These are phyloP conservation scores for Coemansia sp. DNA, from an alignment of 192 early-diverging fungal species.

Conservation along the genomic window DNA sequence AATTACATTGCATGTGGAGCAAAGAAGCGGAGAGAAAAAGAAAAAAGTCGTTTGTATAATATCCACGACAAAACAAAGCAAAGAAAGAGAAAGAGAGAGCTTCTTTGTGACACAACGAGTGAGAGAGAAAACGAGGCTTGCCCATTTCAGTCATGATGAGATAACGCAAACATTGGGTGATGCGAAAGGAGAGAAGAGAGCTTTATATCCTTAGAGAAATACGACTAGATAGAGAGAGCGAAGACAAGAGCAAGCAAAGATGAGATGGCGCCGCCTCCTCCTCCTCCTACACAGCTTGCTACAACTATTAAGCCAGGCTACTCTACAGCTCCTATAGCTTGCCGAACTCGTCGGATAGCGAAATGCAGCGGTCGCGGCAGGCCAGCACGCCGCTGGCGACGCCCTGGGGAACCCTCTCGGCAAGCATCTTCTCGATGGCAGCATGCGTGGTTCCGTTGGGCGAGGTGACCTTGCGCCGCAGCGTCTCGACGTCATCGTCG, in stretches of 20 bases:
- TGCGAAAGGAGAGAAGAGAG: no score
- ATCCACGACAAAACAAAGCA: conserved; percentile 2
- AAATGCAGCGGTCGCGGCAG: conserved; percentile 29
- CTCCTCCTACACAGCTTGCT: no score
- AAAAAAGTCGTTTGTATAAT: not conserved
- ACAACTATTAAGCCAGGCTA: not conserved
- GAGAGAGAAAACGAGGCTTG: not conserved
- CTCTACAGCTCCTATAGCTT: conserved; percentile 21
- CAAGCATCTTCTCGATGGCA: conserved; percentile 77
- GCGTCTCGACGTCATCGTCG: conserved; percentile 67
- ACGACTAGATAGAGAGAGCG: no score
- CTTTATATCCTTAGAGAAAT: no score
- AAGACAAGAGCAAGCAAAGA: no score
- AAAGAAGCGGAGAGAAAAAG: no score
- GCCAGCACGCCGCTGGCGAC: conserved; percentile 28
- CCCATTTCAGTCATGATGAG: no score
- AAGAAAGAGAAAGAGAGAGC: no score
- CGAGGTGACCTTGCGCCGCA: conserved; percentile 87
- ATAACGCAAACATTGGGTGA: no score
- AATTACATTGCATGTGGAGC: no score
- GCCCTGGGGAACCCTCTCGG: conserved; percentile 41
- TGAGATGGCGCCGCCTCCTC: no score
- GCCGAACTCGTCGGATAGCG: conserved; percentile 47
- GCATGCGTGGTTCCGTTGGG: conserved; percentile 95
- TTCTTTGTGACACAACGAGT: not conserved